These are phyloP conservation scores for Rhododendron ferrugineum DNA, from an alignment of 148 eudicot genomes.

Conservation along the genomic window DNA sequence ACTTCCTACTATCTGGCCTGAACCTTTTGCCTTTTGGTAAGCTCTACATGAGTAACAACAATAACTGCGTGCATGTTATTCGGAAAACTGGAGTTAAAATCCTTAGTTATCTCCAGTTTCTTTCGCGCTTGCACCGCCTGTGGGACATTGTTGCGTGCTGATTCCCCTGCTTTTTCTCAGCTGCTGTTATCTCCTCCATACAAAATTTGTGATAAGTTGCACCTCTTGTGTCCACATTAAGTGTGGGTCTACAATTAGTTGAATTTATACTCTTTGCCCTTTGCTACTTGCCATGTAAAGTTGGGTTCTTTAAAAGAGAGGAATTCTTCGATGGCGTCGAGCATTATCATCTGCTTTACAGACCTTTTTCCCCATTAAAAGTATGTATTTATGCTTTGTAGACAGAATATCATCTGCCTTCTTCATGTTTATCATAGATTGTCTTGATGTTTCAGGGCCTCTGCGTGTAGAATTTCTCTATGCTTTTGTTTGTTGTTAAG, in stretches of 20 bases:
- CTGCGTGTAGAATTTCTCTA: not conserved
- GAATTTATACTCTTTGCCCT: not conserved
- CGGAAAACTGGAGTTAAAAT: not conserved
- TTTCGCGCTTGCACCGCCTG: not conserved
- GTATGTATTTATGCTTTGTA: not conserved
- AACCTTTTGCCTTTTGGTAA: not conserved
- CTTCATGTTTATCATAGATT: not conserved
- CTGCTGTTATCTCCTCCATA: not conserved
- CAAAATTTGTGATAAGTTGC: not conserved
- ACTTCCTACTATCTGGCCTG: not conserved
- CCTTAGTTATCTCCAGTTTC: not conserved
- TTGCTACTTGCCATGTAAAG: not conserved
- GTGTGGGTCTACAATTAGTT: not conserved
- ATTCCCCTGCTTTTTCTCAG: not conserved
- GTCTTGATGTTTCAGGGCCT: constrained; percentile 19
- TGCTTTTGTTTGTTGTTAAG: constrained; percentile 4
- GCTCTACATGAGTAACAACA: not conserved
- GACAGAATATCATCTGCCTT: not conserved
- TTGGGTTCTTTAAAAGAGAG: not conserved
- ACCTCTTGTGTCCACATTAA: not conserved
- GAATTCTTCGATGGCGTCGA: not conserved
- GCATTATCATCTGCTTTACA: not conserved
- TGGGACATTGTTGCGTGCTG: not conserved
- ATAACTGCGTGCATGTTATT: not conserved
- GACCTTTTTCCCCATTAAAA: not conserved